phyloP scores from a whole-genome alignment of 306 rosid species.

The Lagenaria siceraria region DNA sequence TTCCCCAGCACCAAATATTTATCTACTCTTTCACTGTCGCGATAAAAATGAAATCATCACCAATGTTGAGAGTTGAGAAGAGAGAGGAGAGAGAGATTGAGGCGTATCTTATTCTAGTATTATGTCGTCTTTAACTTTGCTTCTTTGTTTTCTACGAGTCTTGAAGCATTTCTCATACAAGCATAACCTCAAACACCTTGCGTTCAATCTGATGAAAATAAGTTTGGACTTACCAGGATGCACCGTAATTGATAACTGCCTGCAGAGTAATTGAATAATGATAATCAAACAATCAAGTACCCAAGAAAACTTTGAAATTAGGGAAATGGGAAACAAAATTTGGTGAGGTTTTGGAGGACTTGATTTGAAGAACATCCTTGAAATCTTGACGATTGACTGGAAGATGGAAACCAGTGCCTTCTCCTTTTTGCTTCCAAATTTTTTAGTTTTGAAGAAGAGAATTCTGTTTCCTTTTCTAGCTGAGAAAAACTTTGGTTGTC shows the following conservation, averaged over 20 bases:
- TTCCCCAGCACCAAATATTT: conserved; percentile 52
- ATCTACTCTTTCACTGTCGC: conserved; percentile 72
- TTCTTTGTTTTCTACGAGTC: not conserved
- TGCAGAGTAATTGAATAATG: conserved; percentile 15
- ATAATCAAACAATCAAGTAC: not conserved
- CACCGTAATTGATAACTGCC: conserved; percentile 87
- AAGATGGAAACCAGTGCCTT: too few species aligned
- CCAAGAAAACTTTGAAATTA: too few species aligned
- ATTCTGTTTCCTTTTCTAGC: too few species aligned
- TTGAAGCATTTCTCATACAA: not conserved
- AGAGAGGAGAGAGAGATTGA: too few species aligned
- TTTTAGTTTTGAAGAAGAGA: too few species aligned
- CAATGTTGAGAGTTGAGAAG: too few species aligned
- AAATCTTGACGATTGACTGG: too few species aligned
- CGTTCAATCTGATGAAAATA: not conserved
- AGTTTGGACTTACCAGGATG: conserved; percentile 50
- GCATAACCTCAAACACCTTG: conserved; percentile 22
- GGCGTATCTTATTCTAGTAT: too few species aligned
- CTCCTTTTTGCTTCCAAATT: too few species aligned
- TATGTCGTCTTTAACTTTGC: too few species aligned
- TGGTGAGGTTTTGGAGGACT: conserved; percentile 48
- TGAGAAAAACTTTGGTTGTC: too few species aligned
- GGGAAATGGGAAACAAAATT: not conserved
- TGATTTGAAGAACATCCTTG: conserved; percentile 37
- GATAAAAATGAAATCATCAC: conserved; percentile 35